Evolutionary conservation across 2,329 filamentous ascomycete species (phyloP).

Genomic region (Fusarium euwallaceae): DNA sequence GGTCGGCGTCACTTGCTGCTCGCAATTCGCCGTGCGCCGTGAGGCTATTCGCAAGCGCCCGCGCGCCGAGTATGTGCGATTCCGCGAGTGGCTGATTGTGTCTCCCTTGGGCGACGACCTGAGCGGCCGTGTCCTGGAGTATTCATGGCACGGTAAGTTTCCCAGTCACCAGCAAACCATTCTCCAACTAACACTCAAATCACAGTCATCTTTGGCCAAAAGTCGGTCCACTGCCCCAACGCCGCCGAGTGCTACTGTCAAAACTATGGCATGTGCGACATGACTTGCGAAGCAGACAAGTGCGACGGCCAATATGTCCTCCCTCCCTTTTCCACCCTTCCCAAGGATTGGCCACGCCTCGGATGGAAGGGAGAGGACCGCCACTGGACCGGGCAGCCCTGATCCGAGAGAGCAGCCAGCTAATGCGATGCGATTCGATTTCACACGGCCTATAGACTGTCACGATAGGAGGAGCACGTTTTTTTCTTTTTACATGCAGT

Average conservation of each 20-base stretch:
- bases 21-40: conserved; percentile 73
- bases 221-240: conserved; percentile 70
- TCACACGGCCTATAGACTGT: conserved; percentile 13
- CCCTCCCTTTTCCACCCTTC: conserved; percentile 69
- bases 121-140: conserved; percentile 73
- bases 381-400: conserved; percentile 43
- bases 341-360: conserved; percentile 69
- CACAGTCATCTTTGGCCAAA: conserved; percentile 70
- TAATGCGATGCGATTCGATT: conserved; percentile 13
- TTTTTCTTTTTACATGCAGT: conserved; percentile 5
- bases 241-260: conserved; percentile 76
- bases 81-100: conserved; percentile 71
- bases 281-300: conserved; percentile 57
- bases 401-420: neutral
- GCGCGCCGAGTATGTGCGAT: conserved; percentile 66
- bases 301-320: conserved; percentile 71
- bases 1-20: conserved; percentile 72
- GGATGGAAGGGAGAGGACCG: conserved; percentile 48
- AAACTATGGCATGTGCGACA: conserved; percentile 71
- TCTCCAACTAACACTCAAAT: conserved; percentile 24
- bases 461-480: conserved; percentile 20
- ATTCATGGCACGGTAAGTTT: conserved; percentile 73
- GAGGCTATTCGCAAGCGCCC: conserved; percentile 64
- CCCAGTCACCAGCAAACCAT: neutral
- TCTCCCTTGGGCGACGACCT: conserved; percentile 66